phyloP scores from a whole-genome alignment of 495 filamentous ascomycete species.

The Talaromyces nanjingensis region DNA sequence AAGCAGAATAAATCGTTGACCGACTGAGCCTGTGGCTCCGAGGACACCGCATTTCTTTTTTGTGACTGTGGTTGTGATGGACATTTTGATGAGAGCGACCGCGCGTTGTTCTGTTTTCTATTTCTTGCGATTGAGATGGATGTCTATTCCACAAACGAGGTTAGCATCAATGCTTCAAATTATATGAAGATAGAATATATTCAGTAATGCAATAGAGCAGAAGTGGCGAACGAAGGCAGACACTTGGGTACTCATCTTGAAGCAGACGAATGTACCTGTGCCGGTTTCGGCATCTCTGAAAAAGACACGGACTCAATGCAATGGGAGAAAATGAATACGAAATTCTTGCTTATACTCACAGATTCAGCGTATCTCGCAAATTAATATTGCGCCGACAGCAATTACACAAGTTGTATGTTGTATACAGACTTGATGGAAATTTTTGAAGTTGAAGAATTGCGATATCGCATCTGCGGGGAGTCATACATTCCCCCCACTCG shows the following conservation, averaged over 20 bases:
- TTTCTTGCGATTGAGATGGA: background rate
- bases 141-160: background rate
- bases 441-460: background rate
- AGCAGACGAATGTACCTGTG: background rate
- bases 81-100: background rate
- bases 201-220: background rate
- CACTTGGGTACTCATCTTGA: background rate
- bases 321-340: background rate
- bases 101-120: background rate
- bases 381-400: constrained; percentile 13
- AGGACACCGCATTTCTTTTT: constrained; percentile 26
- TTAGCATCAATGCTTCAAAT: background rate
- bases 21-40: constrained; percentile 62
- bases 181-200: too few species aligned
- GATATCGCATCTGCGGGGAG: constrained; percentile 10
- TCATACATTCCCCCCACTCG: background rate
- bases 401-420: background rate
- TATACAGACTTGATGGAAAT: background rate
- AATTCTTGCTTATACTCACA: background rate
- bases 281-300: background rate
- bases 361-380: background rate
- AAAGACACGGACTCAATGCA: background rate
- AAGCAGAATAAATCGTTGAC: constrained; percentile 78
- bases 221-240: background rate
- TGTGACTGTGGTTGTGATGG: background rate